These are phyloP conservation scores for Pouteria campechiana DNA, from an alignment of 179 eudicot genomes.

Conservation along the genomic window DNA sequence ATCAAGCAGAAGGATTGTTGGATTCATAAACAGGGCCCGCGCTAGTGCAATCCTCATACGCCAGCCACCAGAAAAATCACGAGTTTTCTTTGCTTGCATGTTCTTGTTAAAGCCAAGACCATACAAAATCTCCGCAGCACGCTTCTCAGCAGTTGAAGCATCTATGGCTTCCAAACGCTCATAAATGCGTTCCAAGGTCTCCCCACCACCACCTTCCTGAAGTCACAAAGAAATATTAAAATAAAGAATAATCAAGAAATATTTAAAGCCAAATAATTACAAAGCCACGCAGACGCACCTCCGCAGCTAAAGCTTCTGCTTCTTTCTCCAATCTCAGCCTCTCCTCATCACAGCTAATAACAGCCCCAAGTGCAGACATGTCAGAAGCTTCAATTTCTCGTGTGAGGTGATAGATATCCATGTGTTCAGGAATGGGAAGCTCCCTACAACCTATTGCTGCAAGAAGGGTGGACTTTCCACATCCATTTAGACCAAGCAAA, in stretches of 20 bases:
- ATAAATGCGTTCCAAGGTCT: slow-evolving; percentile 70
- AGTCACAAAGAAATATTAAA: background rate
- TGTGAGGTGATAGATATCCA: slow-evolving; percentile 87
- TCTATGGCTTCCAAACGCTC: slow-evolving; percentile 92
- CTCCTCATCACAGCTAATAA: slow-evolving; percentile 82
- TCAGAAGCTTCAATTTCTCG: slow-evolving; percentile 97
- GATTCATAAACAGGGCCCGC: slow-evolving; percentile 85
- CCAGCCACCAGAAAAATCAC: slow-evolving; percentile 99
- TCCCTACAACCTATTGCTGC: slow-evolving; percentile 82
- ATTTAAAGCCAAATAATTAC: background rate
- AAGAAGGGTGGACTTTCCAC: slow-evolving; percentile 97
- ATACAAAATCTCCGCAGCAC: slow-evolving; percentile 88
- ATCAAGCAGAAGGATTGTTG: slow-evolving; percentile 80
- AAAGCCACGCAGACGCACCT: slow-evolving; percentile 28
- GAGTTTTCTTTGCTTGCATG: slow-evolving; percentile 90
- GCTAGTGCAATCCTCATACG: slow-evolving; percentile 98
- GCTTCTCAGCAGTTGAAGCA: slow-evolving; percentile 93
- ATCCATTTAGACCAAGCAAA: slow-evolving; percentile 90
- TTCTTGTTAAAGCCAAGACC: slow-evolving; percentile 86
- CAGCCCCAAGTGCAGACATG: slow-evolving; percentile 92
- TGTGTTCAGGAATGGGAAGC: slow-evolving; percentile 95
- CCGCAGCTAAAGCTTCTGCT: slow-evolving; percentile 70
- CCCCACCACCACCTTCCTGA: slow-evolving; percentile 97
- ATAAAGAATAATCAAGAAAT: background rate
- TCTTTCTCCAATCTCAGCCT: slow-evolving; percentile 71